Evolutionary conservation across 1,139 yeast species (phyloP), one percentile per base, ranked within the genome.

Genomic region (Sugiyamaella grinbergsii): DNA sequence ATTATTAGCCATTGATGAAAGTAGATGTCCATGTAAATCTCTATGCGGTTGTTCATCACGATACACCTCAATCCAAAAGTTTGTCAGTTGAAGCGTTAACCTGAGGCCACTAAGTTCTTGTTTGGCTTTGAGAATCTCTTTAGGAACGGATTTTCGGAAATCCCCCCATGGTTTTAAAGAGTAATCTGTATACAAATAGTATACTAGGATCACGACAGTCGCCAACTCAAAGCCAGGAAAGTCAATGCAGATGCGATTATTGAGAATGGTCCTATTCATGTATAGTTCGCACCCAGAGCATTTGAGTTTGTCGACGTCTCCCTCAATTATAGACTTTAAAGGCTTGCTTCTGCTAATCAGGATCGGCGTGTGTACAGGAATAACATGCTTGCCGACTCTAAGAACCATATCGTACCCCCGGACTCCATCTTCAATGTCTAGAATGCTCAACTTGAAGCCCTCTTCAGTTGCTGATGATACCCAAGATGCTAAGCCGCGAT

Each of bases 171-270:
- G 63, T 26, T 69, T 71, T 5, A 72, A 43, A 3, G 66, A 56
- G 11, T 63, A 63, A 52, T 78, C 82, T 0, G 83, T 78, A 60
- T 80, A 80, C 1, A 79, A 48, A 50, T 71, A 73, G 54, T 78
- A 76, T 4, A 75, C 47, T 23, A 74, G 54, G 3, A 76, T 61
- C 10, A 71, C 59, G 26, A 73, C 62, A 2, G 75, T 59, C 19
- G 69, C 54, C 5, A 66, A 47, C 34, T 61, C 59, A 13, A 58
- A 42, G 8, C 61, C 62, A 13, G 55, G 52, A 44, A 62, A 59
- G 32, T 41, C 42, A 22, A 58, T 40, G 18, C 53, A 42, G 29
- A 37, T 18, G 4, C 42, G 15, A 6, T 22, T 38, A n/a, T 38
- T 38, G 26, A 19, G 22, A 15, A n/a, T 20, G 16, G 19, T 13